phyloP scores from a whole-genome alignment of 768 basidiomycete species.

The Austroboletus festivus region DNA sequence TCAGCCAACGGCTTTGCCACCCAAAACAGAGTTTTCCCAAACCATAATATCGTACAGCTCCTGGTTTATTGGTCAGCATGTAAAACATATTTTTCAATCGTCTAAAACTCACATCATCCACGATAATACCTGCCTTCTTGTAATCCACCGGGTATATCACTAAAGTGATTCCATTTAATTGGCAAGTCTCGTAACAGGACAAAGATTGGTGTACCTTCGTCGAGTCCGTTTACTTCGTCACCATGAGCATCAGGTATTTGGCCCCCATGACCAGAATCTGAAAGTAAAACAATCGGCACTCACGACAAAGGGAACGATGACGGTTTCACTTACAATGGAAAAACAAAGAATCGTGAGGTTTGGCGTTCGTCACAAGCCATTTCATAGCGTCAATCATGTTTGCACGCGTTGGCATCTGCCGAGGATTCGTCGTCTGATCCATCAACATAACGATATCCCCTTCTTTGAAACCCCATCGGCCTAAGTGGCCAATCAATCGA shows the following conservation, averaged over 20 bases:
- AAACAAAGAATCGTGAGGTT: conserved; percentile 69
- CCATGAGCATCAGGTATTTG: conserved; percentile 76
- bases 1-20: neutral
- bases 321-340: conserved; percentile 53
- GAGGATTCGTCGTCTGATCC: conserved; percentile 42
- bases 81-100: neutral
- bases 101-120: conserved; percentile 65
- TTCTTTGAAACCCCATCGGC: conserved; percentile 44
- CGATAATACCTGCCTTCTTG: conserved; percentile 69
- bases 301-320: neutral
- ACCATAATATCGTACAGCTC: conserved; percentile 43
- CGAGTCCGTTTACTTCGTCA: conserved; percentile 76
- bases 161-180: conserved; percentile 20
- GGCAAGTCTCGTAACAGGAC: neutral
- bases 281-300: neutral
- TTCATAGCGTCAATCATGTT: conserved; percentile 60
- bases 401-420: conserved; percentile 46
- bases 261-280: conserved; percentile 95
- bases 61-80: conserved; percentile 21
- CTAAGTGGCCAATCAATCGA: conserved; percentile 18
- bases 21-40: neutral
- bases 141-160: conserved; percentile 91
- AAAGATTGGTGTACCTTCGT: conserved; percentile 55
- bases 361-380: conserved; percentile 69
- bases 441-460: conserved; percentile 58